Evolutionary conservation across 148 eudicot genomes (phyloP).

Genomic region (Mesembryanthemum crystallinum): DNA sequence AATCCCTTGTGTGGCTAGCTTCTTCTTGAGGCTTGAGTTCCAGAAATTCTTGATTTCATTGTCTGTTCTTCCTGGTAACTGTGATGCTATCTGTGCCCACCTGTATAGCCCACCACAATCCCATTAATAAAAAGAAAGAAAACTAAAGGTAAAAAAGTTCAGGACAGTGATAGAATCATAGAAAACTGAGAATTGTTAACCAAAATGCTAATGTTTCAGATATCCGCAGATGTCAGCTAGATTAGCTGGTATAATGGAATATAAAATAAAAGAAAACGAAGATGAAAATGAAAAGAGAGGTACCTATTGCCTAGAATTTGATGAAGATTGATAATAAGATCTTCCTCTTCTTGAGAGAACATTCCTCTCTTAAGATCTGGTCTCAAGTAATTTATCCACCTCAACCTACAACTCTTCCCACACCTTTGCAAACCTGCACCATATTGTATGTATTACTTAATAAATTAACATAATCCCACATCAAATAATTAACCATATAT

Average conservation of each 20-base stretch:
- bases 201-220: neutral
- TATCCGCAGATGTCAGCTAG: neutral
- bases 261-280: neutral
- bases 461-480: neutral
- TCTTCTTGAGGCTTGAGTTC: constrained; percentile 81
- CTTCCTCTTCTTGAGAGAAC: constrained; percentile 77
- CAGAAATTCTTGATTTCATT: constrained; percentile 85
- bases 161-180: neutral
- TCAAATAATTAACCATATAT: neutral
- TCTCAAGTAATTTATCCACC: constrained; percentile 87
- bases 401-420: constrained; percentile 81
- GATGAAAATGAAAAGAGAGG: neutral
- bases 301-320: constrained; percentile 81
- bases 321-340: constrained; percentile 57
- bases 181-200: no score
- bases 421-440: constrained; percentile 74
- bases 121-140: neutral
- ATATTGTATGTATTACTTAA: no score
- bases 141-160: neutral
- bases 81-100: constrained; percentile 93
- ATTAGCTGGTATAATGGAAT: neutral
- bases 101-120: constrained; percentile 29
- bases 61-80: constrained; percentile 93
- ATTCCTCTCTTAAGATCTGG: constrained; percentile 86
- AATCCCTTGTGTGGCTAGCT: constrained; percentile 69